phyloP scores from a whole-genome alignment of 192 early-diverging fungal genomes.

The Rhizophlyctis rosea region DNA sequence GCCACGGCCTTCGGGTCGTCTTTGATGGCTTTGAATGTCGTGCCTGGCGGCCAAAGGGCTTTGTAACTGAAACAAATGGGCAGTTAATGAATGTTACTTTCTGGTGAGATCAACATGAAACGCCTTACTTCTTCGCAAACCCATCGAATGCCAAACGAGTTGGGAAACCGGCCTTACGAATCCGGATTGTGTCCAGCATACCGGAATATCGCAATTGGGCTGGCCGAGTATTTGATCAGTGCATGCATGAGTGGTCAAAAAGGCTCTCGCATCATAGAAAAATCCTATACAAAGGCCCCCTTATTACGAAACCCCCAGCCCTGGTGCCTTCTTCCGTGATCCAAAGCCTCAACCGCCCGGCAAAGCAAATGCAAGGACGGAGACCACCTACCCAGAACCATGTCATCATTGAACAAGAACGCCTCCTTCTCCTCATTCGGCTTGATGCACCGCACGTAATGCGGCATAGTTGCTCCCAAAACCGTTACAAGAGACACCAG shows the following conservation, averaged over 20 bases:
- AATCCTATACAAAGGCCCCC: too few species aligned
- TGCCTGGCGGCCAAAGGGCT: too few species aligned
- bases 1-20: constrained; percentile 25
- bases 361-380: too few species aligned
- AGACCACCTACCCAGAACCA: constrained; percentile 40
- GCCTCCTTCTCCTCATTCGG: constrained; percentile 51
- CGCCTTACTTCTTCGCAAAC: constrained; percentile 39
- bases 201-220: constrained; percentile 56
- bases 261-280: too few species aligned
- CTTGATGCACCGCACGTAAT: constrained; percentile 62
- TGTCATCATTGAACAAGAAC: constrained; percentile 47
- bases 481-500: constrained; percentile 46
- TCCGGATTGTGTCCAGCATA: constrained; percentile 57
- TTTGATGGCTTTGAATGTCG: too few species aligned
- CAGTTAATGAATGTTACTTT: background rate
- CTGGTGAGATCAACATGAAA: background rate
- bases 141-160: constrained; percentile 42
- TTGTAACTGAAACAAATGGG: constrained; percentile 34
- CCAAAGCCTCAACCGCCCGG: too few species aligned
- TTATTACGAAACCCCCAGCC: too few species aligned
- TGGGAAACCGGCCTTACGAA: constrained; percentile 55
- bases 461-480: constrained; percentile 47
- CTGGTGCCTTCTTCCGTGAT: too few species aligned
- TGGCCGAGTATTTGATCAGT: constrained; percentile 7
- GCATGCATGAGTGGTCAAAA: too few species aligned